A percentile compares a stretch with the other conserved stretches of the same genome.
These are phyloP conservation scores for Nepenthes gracilis DNA, from an alignment of 148 eudicot species.

Conservation along the genomic window DNA sequence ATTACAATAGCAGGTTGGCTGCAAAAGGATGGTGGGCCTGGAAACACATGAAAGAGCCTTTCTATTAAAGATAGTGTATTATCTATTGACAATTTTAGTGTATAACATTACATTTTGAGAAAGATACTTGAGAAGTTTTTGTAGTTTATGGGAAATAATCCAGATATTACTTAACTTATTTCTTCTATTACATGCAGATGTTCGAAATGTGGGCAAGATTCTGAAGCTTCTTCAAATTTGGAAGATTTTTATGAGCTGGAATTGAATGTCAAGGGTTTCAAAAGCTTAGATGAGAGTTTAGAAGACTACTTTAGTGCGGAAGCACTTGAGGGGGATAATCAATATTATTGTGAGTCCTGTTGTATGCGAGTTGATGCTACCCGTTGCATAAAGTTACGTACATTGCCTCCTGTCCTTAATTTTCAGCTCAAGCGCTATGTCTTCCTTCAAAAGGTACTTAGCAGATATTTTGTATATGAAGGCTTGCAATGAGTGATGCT, in stretches of 20 bases:
- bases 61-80: no score
- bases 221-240: conserved; percentile 83
- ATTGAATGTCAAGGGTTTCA: conserved; percentile 82
- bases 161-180: neutral
- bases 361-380: conserved; percentile 75
- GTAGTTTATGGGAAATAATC: neutral
- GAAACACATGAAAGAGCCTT: no score
- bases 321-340: conserved; percentile 94
- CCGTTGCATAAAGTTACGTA: conserved; percentile 87
- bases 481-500: neutral
- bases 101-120: no score
- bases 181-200: conserved; percentile 34
- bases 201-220: conserved; percentile 79
- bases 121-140: no score
- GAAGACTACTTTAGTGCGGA: conserved; percentile 76
- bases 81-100: no score
- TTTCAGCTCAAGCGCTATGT: conserved; percentile 97
- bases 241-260: conserved; percentile 97
- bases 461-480: neutral
- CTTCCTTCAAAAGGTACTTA: conserved; percentile 78
- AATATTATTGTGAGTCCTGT: conserved; percentile 79
- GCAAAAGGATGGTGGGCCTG: no score
- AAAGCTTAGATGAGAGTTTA: conserved; percentile 75
- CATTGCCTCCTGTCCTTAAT: conserved; percentile 77
- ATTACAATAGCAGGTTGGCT: no score